phyloP scores from a whole-genome alignment of 1,139 yeast genomes.

The Debaryomycetaceae sp. region DNA sequence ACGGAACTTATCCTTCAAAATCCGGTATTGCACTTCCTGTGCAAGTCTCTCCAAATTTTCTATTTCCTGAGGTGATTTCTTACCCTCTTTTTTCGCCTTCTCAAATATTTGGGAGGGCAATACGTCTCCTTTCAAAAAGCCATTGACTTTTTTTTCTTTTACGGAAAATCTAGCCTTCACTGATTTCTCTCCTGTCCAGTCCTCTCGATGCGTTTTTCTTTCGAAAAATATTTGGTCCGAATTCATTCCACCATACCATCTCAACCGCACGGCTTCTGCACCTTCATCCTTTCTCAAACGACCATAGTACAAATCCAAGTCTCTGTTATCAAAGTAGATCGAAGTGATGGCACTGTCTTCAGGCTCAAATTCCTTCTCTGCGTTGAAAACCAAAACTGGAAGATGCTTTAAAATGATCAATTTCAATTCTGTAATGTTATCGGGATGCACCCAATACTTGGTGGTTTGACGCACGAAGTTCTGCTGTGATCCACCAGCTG shows the following conservation, averaged over 20 bases:
- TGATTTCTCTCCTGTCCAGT: conserved; percentile 99
- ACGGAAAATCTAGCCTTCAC: conserved; percentile 94
- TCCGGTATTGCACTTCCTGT: conserved; percentile 85
- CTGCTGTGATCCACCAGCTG: conserved; percentile 97
- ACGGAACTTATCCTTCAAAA: conserved; percentile 75
- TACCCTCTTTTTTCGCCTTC: conserved; percentile 88
- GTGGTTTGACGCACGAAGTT: conserved; percentile 98
- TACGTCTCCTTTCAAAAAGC: conserved; percentile 75
- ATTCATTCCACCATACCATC: conserved; percentile 99
- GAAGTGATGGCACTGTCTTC: conserved; percentile 97
- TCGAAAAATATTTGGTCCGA: conserved; percentile 92
- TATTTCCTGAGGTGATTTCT: conserved; percentile 80
- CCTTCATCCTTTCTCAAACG: conserved; percentile 96
- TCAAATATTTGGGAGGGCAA: conserved; percentile 90
- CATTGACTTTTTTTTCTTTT: conserved; percentile 87
- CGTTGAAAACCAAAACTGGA: conserved; percentile 93
- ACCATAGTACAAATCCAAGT: conserved; percentile 89
- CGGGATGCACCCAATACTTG: conserved; percentile 98
- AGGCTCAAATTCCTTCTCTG: conserved; percentile 89
- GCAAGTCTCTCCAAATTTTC: conserved; percentile 91
- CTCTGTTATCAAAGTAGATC: conserved; percentile 86
- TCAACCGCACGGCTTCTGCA: conserved; percentile 95
- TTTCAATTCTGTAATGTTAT: conserved; percentile 95
- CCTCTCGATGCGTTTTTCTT: conserved; percentile 97
- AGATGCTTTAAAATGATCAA: conserved; percentile 87